Base-by-base conservation (phyloP, 345 rosid species). In the Hypericum perforatum region DNA sequence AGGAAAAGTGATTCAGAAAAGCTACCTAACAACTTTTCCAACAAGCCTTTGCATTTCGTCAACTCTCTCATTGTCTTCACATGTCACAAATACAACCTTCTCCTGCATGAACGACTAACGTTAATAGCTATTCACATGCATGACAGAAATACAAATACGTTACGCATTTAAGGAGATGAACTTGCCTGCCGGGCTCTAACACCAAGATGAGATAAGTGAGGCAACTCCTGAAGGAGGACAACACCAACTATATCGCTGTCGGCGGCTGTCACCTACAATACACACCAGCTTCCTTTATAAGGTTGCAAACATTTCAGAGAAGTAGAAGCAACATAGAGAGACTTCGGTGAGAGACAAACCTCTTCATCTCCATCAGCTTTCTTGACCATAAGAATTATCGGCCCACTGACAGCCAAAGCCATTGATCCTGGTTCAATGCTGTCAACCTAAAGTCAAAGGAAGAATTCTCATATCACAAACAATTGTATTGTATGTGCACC, bases 361-460 rank as follows among this genome's bases (percentile, higher is more conserved):
- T 92, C 98, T 67, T 92, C 98, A 70, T 88, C 98, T 71, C 98
- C 98, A 65, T 92, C 90, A 61, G 98, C 98, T 74, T 78, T 88
- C 70, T 77, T 85, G 59, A 92, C 94, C 51, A 85, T 64, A 41
- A 92, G 91, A 74, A 92, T 74, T 53, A 88, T 44, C 14, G 96
- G 90, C 60, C 89, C 98, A 60, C 76, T 70, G 41, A 59, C 54
- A 16, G 82, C 71, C 56, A 81, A 63, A 39, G 90, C 82, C 63
- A 85, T 46, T 41, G 80, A 78, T 53, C 90, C 96, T 5, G 98
- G 90, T 43, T 74, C 71, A 63, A 92, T 92, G 66, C 81, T 88
- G 16, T 85, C 90, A 52, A 80, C 96, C 98, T 92, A 69, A 62
- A 61, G 53, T 22, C 53, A 22, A 22, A 22, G 32, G 32, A 22